Percentiles rank a stretch among this genome's conserved stretches.
These are phyloP conservation scores for Russula virescens DNA, from an alignment of 768 basidiomycete species.

Conservation along the genomic window DNA sequence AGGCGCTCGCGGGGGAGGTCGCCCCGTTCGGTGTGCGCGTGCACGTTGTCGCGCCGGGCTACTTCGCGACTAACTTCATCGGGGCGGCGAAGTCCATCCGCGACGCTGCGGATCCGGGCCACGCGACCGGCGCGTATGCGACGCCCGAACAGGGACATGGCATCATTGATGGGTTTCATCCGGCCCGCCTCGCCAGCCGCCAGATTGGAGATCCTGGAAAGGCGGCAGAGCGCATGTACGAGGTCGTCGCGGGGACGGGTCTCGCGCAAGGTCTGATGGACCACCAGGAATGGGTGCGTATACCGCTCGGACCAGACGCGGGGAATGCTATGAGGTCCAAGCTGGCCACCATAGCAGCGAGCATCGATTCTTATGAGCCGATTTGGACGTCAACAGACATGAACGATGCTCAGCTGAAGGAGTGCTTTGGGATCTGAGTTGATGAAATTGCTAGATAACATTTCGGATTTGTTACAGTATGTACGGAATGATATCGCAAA, in stretches of 20 bases:
- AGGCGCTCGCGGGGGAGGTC: conserved; percentile 24
- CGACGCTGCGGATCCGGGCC: not conserved
- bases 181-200: conserved; percentile 5
- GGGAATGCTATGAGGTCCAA: conserved; percentile 24
- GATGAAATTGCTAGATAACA: not conserved
- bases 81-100: conserved; percentile 2
- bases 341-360: conserved; percentile 21
- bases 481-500: not conserved
- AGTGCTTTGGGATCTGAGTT: not conserved
- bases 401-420: not conserved
- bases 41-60: conserved; percentile 28
- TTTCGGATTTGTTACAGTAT: not conserved
- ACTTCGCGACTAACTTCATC: conserved; percentile 30
- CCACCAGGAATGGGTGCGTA: conserved; percentile 21
- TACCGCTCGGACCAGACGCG: conserved; percentile 28
- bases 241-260: conserved; percentile 27
- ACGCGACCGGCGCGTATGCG: conserved; percentile 17
- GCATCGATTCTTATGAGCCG: conserved; percentile 25
- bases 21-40: conserved; percentile 29
- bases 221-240: conserved; percentile 25
- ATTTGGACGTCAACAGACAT: conserved; percentile 12
- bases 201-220: conserved; percentile 28
- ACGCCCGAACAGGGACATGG: conserved; percentile 24
- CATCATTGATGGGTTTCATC: conserved; percentile 7
- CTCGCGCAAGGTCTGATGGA: conserved; percentile 19